These are phyloP conservation scores for Penicillium aurantiogriseum DNA, from an alignment of 2,329 filamentous ascomycete genomes.

Conservation along the genomic window DNA sequence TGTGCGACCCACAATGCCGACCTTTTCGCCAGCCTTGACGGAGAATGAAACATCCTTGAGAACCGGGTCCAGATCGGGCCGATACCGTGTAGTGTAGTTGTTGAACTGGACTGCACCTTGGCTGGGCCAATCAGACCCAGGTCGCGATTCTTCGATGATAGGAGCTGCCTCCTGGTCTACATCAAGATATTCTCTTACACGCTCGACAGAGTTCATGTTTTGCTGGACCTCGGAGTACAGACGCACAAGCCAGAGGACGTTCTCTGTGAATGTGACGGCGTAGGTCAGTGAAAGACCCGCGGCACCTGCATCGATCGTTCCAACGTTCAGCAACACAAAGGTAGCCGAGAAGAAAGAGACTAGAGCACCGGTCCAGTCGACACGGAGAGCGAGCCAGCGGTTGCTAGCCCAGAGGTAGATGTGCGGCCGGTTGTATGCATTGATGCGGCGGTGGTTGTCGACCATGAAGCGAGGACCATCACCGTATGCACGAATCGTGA, in stretches of 20 bases:
- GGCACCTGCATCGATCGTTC: constrained; percentile 81
- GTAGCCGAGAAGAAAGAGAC: constrained; percentile 92
- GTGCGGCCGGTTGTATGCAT: constrained; percentile 87
- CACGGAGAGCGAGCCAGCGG: constrained; percentile 90
- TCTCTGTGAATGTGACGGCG: constrained; percentile 94
- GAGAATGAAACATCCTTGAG: constrained; percentile 81
- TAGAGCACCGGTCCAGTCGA: constrained; percentile 84
- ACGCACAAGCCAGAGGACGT: constrained; percentile 92
- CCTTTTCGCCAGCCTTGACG: constrained; percentile 82
- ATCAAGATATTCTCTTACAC: constrained; percentile 94
- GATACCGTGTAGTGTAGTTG: constrained; percentile 84
- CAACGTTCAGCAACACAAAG: constrained; percentile 82
- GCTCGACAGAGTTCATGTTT: constrained; percentile 99
- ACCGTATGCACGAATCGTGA: constrained; percentile 93
- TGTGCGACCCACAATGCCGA: constrained; percentile 92
- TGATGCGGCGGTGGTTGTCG: constrained; percentile 84
- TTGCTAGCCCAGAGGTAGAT: constrained; percentile 97
- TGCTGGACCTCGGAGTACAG: constrained; percentile 95
- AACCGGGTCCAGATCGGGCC: constrained; percentile 82
- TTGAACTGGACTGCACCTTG: constrained; percentile 84
- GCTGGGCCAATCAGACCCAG: constrained; percentile 77
- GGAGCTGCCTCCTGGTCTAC: constrained; percentile 88
- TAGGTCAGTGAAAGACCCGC: constrained; percentile 94
- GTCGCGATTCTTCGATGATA: constrained; percentile 74
- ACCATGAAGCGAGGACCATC: constrained; percentile 90